Evolutionary conservation across 805 yeast species (phyloP).

Genomic region (Saccharomyces eubayanus): DNA sequence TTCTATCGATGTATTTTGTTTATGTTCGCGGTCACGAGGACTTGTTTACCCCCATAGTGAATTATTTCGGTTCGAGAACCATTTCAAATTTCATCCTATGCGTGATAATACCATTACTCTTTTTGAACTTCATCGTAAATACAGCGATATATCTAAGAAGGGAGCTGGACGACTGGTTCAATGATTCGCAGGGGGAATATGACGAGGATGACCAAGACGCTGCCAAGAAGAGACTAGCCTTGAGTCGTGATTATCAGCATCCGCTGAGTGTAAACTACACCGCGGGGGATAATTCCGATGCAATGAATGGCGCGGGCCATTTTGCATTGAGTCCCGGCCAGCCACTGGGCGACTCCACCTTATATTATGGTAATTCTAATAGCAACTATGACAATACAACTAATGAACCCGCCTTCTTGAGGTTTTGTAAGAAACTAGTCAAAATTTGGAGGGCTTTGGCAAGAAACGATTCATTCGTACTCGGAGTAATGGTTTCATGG

Average conservation of each 20-base stretch:
- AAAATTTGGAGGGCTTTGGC: slow-evolving; percentile 13
- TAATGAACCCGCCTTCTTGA: neutral
- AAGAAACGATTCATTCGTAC: slow-evolving; percentile 10
- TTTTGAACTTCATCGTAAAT: slow-evolving; percentile 14
- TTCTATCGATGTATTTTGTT: slow-evolving; percentile 35
- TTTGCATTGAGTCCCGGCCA: neutral
- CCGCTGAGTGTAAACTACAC: neutral
- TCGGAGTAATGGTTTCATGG: slow-evolving; percentile 15
- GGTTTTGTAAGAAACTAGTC: slow-evolving; percentile 3
- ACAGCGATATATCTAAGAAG: slow-evolving; percentile 20
- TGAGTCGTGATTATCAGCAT: neutral
- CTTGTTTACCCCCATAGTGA: slow-evolving; percentile 27
- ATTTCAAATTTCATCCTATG: slow-evolving; percentile 24
- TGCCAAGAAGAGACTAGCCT: neutral
- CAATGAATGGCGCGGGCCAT: neutral
- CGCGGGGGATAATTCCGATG: neutral
- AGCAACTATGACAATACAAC: neutral
- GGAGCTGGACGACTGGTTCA: slow-evolving; percentile 14
- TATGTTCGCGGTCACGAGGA: slow-evolving; percentile 32
- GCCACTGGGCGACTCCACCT: neutral
- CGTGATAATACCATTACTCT: slow-evolving; percentile 29
- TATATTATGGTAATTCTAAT: neutral
- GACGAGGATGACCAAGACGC: neutral
- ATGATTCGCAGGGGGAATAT: slow-evolving; percentile 5
- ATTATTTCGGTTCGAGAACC: slow-evolving; percentile 30